phyloP scores from a whole-genome alignment of 306 rosid species.

The Inga leiocalycina region DNA sequence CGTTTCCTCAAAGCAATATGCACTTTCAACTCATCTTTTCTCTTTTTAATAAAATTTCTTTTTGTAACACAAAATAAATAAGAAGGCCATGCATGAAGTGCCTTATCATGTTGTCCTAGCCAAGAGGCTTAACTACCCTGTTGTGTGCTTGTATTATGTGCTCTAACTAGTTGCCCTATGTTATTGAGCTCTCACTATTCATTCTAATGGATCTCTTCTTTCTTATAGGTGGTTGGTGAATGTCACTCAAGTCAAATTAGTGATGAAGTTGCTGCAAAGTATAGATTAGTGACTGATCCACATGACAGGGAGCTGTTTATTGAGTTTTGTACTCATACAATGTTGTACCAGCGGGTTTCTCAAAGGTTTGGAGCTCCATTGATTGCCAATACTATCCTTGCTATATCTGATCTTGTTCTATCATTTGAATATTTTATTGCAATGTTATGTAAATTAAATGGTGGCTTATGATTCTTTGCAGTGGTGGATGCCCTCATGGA shows the following conservation, averaged over 20 bases:
- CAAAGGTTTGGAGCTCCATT: constrained; percentile 59
- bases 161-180: constrained; percentile 11
- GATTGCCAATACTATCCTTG: constrained; percentile 31
- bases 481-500: constrained; percentile 77
- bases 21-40: background rate
- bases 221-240: constrained; percentile 81
- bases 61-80: background rate
- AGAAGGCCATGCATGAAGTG: background rate
- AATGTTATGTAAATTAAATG: constrained; percentile 32
- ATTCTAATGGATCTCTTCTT: constrained; percentile 36
- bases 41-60: background rate
- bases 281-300: constrained; percentile 53
- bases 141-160: background rate
- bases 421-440: background rate
- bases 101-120: background rate
- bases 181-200: constrained; percentile 29
- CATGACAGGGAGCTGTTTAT: constrained; percentile 69
- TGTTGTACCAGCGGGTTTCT: constrained; percentile 78
- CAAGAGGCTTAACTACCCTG: constrained; percentile 16
- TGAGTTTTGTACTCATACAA: constrained; percentile 85
- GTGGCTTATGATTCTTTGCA: constrained; percentile 43
- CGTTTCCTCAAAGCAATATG: background rate
- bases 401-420: constrained; percentile 32
- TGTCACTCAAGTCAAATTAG: constrained; percentile 66
- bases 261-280: constrained; percentile 72